Evolutionary conservation across 495 filamentous ascomycete species (phyloP).

Genomic region (Glarea lozoyensis): DNA sequence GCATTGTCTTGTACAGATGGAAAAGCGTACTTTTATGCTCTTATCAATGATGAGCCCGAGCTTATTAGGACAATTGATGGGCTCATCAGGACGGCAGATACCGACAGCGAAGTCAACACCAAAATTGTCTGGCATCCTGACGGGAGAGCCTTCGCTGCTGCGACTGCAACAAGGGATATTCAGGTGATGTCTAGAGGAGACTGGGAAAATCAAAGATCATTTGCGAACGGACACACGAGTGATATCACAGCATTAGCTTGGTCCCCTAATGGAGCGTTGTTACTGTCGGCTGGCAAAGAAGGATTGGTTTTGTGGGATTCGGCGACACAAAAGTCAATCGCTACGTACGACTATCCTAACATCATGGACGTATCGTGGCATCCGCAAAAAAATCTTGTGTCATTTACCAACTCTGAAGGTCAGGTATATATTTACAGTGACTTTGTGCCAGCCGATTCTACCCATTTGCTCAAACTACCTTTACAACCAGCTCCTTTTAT

Average conservation of each 20-base stretch:
- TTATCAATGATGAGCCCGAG: constrained; percentile 70
- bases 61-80: constrained; percentile 78
- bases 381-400: constrained; percentile 74
- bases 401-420: constrained; percentile 84
- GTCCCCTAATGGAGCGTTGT: constrained; percentile 88
- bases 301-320: constrained; percentile 84
- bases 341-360: constrained; percentile 64
- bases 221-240: constrained; percentile 69
- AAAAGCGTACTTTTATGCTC: constrained; percentile 77
- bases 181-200: constrained; percentile 77
- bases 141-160: constrained; percentile 78
- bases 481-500: constrained; percentile 76
- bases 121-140: constrained; percentile 88
- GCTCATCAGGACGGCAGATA: constrained; percentile 68
- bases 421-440: constrained; percentile 82
- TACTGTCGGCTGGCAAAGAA: constrained; percentile 76
- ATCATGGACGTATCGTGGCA: constrained; percentile 88
- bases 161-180: constrained; percentile 77
- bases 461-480: constrained; percentile 45
- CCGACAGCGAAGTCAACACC: constrained; percentile 67
- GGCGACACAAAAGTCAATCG: constrained; percentile 70
- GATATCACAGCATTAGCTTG: constrained; percentile 83
- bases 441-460: constrained; percentile 62
- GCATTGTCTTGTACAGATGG: constrained; percentile 85
- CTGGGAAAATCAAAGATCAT: constrained; percentile 74